Evolutionary conservation across 768 basidiomycete genomes (phyloP), one percentile per base, ranked within the genome.

Genomic region (Lactifluus volemus): DNA sequence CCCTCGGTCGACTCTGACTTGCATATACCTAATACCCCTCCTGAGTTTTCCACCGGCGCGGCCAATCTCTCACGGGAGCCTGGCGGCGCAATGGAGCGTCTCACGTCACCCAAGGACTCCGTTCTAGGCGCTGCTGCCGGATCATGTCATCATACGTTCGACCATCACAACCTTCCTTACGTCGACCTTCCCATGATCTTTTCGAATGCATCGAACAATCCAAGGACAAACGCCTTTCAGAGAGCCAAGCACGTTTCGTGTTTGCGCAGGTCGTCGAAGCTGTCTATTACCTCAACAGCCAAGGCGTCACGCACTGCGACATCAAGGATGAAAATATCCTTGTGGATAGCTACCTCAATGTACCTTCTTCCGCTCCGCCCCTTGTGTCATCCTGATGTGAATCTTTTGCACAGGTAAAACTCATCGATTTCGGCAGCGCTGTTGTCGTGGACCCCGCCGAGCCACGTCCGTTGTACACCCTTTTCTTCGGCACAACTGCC

Each of bases 271-370:
- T 97, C 48, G 90, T 92, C 53, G 88, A 92, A 58, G 89, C 86
- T 41, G 88, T 94, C 6, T 74, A 81, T 63, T 92, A 94, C 69
- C 79, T 98, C 39, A 81, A 96, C 68, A 75, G 77, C 49, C 85
- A 83, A 61, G 92, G 94, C 30, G 89, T 98, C 66, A 85, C 88
- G 0, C 96, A 99, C 72, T 87, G 96, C 44, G 96, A 99, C 71
- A 85, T 99, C 68, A 99, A 99, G 71, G 96, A 98, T 58, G 96
- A 99, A 73, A 99, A 99, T 69, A 73, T 94, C 51, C 83, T 92
- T 54, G 84, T 92, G 39, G 89, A 89, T 73, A 76, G 74, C 71
- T 75, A 88, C 63, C 78, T 90, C 63, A 87, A 82, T 75, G 88
- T 86, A 68, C 61, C 75, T 60, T 36, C 41, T 47, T 38, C 30